A percentile compares a stretch with the other conserved stretches of the same genome.
Evolutionary conservation across 129 eudicot species (phyloP).

Genomic region (Chrysanthemum lavandulifolium): DNA sequence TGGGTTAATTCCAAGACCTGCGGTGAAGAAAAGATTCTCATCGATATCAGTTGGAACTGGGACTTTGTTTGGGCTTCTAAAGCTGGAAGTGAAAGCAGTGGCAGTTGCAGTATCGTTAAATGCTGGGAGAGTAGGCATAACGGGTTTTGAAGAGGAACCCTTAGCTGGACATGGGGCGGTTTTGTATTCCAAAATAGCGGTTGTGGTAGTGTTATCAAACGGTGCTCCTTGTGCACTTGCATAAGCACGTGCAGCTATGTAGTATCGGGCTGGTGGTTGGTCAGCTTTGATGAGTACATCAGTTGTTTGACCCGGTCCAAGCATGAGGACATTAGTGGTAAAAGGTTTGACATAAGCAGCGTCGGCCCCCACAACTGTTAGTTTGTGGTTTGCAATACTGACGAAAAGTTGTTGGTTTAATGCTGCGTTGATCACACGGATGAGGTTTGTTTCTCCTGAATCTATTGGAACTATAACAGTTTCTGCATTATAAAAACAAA

Average conservation of each 20-base stretch:
- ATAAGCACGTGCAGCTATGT: conserved; percentile 88
- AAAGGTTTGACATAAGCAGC: conserved; percentile 94
- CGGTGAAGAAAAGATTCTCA: conserved; percentile 69
- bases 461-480: conserved; percentile 72
- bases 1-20: conserved; percentile 65
- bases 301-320: conserved; percentile 98
- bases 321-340: conserved; percentile 84
- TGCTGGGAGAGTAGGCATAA: conserved; percentile 74
- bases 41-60: conserved; percentile 71
- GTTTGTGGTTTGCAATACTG: conserved; percentile 76
- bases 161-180: conserved; percentile 66
- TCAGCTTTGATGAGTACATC: conserved; percentile 82
- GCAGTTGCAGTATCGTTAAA: conserved; percentile 84
- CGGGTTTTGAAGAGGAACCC: conserved; percentile 48
- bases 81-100: conserved; percentile 66
- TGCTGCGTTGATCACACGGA: conserved; percentile 76
- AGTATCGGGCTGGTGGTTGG: conserved; percentile 91
- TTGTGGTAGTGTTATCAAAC: conserved; percentile 92
- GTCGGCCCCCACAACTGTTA: conserved; percentile 88
- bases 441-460: conserved; percentile 82
- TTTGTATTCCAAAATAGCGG: conserved; percentile 91
- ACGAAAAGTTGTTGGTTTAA: conserved; percentile 91
- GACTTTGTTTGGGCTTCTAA: conserved; percentile 61
- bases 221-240: conserved; percentile 90
- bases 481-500: conserved; percentile 43